Evolutionary conservation across 164 flowering plant genomes (phyloP).

Genomic region (Vitis cinerea): DNA sequence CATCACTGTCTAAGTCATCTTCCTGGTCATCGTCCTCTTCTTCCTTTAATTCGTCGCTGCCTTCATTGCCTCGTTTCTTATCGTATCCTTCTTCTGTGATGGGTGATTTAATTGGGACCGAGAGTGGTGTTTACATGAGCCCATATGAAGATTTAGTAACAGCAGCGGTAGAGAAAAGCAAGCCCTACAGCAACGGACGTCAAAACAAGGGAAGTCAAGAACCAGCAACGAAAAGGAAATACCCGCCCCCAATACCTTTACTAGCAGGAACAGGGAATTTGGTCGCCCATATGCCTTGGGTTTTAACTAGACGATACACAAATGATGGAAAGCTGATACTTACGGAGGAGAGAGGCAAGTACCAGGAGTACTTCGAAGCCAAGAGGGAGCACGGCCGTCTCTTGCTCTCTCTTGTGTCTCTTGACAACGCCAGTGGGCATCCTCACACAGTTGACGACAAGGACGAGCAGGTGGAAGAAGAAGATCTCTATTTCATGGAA

Average conservation of each 20-base stretch:
- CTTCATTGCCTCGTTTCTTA: background rate
- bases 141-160: background rate
- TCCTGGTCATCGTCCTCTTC: background rate
- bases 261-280: conserved; percentile 31
- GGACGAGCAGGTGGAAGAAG: background rate
- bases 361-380: conserved; percentile 36
- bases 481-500: background rate
- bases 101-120: conserved; percentile 24
- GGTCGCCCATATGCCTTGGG: conserved; percentile 41
- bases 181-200: background rate
- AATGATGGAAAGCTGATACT: conserved; percentile 37
- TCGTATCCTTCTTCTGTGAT: conserved; percentile 1
- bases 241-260: conserved; percentile 48
- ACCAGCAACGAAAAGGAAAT: conserved; percentile 14
- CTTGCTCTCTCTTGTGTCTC: conserved; percentile 23
- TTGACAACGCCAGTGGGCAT: conserved; percentile 5
- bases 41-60: background rate
- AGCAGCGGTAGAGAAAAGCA: background rate
- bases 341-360: conserved; percentile 28
- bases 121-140: conserved; percentile 21
- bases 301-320: conserved; percentile 21
- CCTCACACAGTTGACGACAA: background rate
- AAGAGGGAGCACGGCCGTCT: conserved; percentile 40
- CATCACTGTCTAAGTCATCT: background rate
- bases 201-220: background rate